phyloP scores from a whole-genome alignment of 1,284 basidiomycete species.

The Puccinia polysora region DNA sequence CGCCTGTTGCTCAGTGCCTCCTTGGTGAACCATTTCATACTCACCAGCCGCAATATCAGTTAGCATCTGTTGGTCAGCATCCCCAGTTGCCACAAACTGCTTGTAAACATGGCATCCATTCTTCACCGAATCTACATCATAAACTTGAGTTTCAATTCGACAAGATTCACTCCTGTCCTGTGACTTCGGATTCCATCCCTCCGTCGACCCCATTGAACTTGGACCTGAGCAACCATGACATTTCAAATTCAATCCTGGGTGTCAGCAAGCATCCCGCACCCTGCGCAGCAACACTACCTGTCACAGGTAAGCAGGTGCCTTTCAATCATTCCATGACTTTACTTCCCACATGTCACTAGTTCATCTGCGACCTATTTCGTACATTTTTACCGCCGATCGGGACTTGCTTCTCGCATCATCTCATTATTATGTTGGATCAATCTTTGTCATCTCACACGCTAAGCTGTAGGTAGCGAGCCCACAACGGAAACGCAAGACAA shows the following conservation, averaged over 20 bases:
- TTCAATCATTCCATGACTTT: no score
- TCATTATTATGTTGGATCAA: no score
- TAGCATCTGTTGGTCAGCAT: conserved; percentile 1
- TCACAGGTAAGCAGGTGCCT: conserved; percentile 22
- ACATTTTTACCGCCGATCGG: no score
- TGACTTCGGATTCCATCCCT: conserved; percentile 26
- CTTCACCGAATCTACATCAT: background rate
- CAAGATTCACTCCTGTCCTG: conserved; percentile 3
- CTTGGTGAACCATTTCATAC: background rate
- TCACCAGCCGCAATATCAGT: background rate
- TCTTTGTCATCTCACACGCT: no score
- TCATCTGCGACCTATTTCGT: no score
- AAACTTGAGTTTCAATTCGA: conserved; percentile 19
- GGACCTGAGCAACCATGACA: conserved; percentile 14
- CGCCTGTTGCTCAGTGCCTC: conserved; percentile 6
- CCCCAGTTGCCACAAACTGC: background rate
- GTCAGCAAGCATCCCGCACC: conserved; percentile 12
- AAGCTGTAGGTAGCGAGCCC: no score
- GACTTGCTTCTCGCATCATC: no score
- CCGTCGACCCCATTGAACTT: background rate
- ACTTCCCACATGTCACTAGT: no score
- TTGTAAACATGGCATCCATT: conserved; percentile 5
- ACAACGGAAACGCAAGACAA: no score
- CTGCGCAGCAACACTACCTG: background rate
- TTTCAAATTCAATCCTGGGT: conserved; percentile 12